Conservation (phyloP, 352 stramenopile genomes). For the Elongisporangium undulatum region DNA sequence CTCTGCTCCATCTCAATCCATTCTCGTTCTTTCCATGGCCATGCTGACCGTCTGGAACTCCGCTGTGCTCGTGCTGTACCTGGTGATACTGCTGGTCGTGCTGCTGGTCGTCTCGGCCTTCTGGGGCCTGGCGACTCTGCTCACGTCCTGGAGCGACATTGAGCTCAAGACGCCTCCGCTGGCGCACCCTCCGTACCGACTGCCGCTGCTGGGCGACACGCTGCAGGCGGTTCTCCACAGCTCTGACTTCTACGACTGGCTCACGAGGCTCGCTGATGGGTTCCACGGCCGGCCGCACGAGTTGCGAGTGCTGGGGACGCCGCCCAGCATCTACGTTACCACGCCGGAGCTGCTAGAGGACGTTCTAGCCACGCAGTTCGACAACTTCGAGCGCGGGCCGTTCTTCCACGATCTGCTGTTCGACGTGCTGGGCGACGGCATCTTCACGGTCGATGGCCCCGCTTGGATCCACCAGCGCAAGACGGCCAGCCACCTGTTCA, state of each 20-base stretch:
- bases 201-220: conserved; percentile 52
- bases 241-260: conserved; percentile 50
- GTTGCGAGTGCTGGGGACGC: conserved; percentile 24
- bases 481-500: conserved; percentile 85
- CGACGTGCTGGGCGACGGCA: conserved; percentile 71
- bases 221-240: conserved; percentile 37
- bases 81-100: neutral
- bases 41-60: neutral
- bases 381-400: conserved; percentile 67
- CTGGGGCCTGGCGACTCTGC: neutral
- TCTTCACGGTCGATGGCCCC: conserved; percentile 57
- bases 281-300: conserved; percentile 37
- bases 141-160: neutral
- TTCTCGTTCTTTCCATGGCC: neutral
- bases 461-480: conserved; percentile 73
- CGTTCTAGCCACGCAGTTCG: conserved; percentile 65
- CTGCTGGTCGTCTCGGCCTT: neutral
- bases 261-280: conserved; percentile 37
- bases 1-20: neutral
- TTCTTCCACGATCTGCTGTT: conserved; percentile 25
- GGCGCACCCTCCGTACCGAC: neutral
- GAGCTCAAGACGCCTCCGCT: neutral
- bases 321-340: conserved; percentile 34
- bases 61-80: neutral
- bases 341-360: conserved; percentile 46